phyloP scores from a whole-genome alignment of 2,329 filamentous ascomycete species.

The Sporothrix dimorphospora region DNA sequence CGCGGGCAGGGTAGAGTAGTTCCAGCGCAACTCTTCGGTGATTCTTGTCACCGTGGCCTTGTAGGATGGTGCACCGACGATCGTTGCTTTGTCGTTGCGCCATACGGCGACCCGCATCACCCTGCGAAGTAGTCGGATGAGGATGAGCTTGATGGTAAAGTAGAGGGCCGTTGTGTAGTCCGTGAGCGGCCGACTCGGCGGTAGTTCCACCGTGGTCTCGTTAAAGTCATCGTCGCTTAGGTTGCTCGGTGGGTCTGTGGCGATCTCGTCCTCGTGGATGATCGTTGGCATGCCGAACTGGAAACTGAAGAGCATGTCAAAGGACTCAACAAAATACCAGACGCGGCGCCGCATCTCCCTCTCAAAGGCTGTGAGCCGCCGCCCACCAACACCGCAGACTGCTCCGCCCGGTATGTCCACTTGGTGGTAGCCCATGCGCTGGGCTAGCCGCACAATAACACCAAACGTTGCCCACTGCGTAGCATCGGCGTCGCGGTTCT shows the following conservation, averaged over 20 bases:
- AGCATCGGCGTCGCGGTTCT: conserved; percentile 48
- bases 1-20: conserved; percentile 24
- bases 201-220: conserved; percentile 57
- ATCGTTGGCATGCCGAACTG: conserved; percentile 49
- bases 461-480: conserved; percentile 54
- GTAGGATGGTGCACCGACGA: background rate
- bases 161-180: conserved; percentile 64
- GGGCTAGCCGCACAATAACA: conserved; percentile 52
- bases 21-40: conserved; percentile 27
- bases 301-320: conserved; percentile 54
- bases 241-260: conserved; percentile 64
- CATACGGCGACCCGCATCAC: conserved; percentile 52
- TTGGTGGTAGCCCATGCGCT: conserved; percentile 56
- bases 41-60: conserved; percentile 21
- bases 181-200: conserved; percentile 56
- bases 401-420: conserved; percentile 36
- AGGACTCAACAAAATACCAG: conserved; percentile 54
- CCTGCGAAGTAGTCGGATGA: conserved; percentile 44
- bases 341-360: conserved; percentile 55
- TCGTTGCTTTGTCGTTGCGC: background rate
- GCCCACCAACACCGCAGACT: background rate
- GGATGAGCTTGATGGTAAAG: conserved; percentile 50
- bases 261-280: conserved; percentile 61
- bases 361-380: conserved; percentile 49
- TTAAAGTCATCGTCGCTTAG: conserved; percentile 68